These are phyloP conservation scores for Yamadazyma atlantica DNA, from an alignment of 1,139 yeast genomes.

Conservation along the genomic window DNA sequence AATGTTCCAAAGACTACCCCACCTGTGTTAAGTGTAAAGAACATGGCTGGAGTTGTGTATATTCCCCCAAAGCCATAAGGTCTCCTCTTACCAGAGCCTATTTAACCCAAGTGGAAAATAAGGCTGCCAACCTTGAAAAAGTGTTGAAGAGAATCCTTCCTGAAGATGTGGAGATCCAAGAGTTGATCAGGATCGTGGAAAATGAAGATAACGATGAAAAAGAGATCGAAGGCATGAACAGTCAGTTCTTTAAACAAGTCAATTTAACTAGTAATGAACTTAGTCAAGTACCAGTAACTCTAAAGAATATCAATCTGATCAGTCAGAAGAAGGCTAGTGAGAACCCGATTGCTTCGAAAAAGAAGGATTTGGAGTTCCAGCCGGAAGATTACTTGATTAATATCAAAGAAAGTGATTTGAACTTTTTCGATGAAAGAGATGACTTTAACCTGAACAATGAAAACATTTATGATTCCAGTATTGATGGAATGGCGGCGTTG, in stretches of 20 bases:
- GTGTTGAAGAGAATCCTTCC: conserved; percentile 19
- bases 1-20: conserved; percentile 28
- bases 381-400: conserved; percentile 23
- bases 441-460: conserved; percentile 12
- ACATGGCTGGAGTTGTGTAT: conserved; percentile 28
- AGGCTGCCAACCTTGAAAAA: conserved; percentile 18
- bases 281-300: conserved; percentile 17
- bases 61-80: conserved; percentile 25
- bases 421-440: conserved; percentile 21
- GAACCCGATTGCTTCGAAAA: conserved; percentile 4
- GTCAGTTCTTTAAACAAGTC: conserved; percentile 16
- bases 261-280: conserved; percentile 19
- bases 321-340: conserved; percentile 16
- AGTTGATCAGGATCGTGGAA: conserved; percentile 17
- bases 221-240: conserved; percentile 10
- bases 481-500: conserved; percentile 57
- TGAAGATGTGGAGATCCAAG: conserved; percentile 21
- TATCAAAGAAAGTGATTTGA: conserved; percentile 20
- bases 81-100: conserved; percentile 29
- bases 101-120: conserved; percentile 25
- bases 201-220: conserved; percentile 7
- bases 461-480: conserved; percentile 20
- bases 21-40: conserved; percentile 27
- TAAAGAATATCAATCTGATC: conserved; percentile 19
- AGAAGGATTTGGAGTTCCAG: conserved; percentile 15